Percentiles rank a stretch among this genome's conserved stretches.
These are phyloP conservation scores for Vigna hirtella DNA, from an alignment of 306 rosid species.

Conservation along the genomic window DNA sequence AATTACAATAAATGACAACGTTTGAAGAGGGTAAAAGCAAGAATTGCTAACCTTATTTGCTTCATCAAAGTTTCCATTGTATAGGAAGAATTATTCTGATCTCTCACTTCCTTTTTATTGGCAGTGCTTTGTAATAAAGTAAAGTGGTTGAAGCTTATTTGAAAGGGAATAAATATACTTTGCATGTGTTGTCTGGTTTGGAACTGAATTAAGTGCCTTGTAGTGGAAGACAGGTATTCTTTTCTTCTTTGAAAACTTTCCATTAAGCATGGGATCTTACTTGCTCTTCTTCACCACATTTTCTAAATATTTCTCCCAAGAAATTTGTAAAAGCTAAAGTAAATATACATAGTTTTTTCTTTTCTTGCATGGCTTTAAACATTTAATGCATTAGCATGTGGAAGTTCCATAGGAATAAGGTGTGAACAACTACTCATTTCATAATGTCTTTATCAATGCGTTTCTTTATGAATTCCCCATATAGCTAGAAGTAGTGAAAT, in stretches of 20 bases:
- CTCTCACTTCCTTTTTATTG: conserved; percentile 40
- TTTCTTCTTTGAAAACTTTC: conserved; percentile 51
- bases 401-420: conserved; percentile 26
- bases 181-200: conserved; percentile 66
- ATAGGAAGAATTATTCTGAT: conserved; percentile 10
- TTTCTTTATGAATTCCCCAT: background rate
- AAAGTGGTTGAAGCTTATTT: conserved; percentile 49
- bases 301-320: conserved; percentile 9
- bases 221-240: conserved; percentile 65
- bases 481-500: background rate
- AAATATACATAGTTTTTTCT: background rate
- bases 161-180: conserved; percentile 65
- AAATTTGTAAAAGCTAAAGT: background rate
- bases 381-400: conserved; percentile 22
- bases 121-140: conserved; percentile 25
- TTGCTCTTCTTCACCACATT: conserved; percentile 3
- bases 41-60: conserved; percentile 62
- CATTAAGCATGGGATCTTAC: conserved; percentile 43
- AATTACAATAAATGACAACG: conserved; percentile 7
- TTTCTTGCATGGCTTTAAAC: background rate
- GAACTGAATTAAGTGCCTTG: conserved; percentile 53
- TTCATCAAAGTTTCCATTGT: conserved; percentile 60
- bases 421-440: background rate
- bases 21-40: background rate
- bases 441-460: background rate